Evolutionary conservation across 257 asterid genomes (phyloP), one percentile per base, ranked within the genome.

Genomic region (Capsicum pubescens): DNA sequence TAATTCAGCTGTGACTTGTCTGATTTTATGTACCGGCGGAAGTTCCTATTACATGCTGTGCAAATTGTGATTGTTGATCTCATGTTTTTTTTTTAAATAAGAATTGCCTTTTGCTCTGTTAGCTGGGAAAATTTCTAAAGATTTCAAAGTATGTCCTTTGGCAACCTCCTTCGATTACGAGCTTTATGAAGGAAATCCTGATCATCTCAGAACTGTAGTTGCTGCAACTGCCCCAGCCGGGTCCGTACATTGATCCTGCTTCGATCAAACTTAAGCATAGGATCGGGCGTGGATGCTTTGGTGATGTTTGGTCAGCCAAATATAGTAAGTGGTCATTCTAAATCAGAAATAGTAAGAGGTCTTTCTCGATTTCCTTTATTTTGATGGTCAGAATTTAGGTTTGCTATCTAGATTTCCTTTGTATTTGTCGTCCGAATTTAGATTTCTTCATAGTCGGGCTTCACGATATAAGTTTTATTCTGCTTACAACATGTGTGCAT

Each of bases 271-370:
- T 93, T 80, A 88, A 87, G 81, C 89, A 91, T 55, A 86, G 95
- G 88, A 91, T 93, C 12, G 97, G 97, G 17, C 92, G 89, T 72
- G 97, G 97, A 17, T 86, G 76, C 70, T 91, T 91, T 66, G 97
- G 97, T 79, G 93, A 91, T 86, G 93, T 93, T 83, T 93, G 95
- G 97, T 86, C 89, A 67, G 97, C 95, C 67, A 91, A 93, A 35
- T 94, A 91, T 36, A 36, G 42, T 36, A 36, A 36, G 42, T 36
- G 42, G 42, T 36, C 42, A 4, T 36, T 36, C 42, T 36, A 36
- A 36, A 36, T 36, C 42, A 36, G 42, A 36, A 36, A 36, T 36
- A 36, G 39, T 36, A 36, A 39, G 42, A 39, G 42, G 42, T 39
- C 4, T 39, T 39, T 39, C 42, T 39, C 4, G 42, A 39, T 39